These are phyloP conservation scores for Trichoderma hamatum DNA, from an alignment of 2,329 filamentous ascomycete species.

Conservation along the genomic window DNA sequence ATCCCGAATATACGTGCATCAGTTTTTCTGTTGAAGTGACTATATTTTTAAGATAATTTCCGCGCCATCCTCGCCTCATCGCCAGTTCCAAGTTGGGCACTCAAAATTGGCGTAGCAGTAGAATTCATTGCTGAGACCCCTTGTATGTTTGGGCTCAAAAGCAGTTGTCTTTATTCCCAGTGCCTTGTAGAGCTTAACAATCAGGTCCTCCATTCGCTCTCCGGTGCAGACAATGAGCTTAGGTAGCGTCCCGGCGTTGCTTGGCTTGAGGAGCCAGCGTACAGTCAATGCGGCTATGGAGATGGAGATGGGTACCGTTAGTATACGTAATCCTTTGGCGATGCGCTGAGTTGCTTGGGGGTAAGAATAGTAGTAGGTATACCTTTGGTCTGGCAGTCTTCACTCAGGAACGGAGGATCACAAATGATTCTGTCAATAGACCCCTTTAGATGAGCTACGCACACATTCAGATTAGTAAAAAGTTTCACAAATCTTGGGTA, in stretches of 20 bases:
- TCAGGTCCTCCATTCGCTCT: constrained; percentile 70
- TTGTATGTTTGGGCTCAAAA: constrained; percentile 70
- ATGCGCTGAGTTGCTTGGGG: background rate
- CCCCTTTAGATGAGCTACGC: constrained; percentile 55
- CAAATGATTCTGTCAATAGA: constrained; percentile 70
- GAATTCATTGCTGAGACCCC: constrained; percentile 79
- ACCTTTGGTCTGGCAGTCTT: constrained; percentile 79
- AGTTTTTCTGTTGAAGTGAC: background rate
- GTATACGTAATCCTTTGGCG: background rate
- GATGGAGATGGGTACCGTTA: background rate
- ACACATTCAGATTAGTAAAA: background rate
- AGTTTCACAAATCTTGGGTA: too few relatives aligned
- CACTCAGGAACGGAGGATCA: constrained; percentile 78
- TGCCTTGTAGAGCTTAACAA: constrained; percentile 68
- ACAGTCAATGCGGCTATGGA: constrained; percentile 70
- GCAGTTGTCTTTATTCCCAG: constrained; percentile 66
- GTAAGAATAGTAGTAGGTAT: constrained; percentile 37
- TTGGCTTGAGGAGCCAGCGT: constrained; percentile 66
- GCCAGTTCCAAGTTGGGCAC: constrained; percentile 55
- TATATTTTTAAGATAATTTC: background rate
- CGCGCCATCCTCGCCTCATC: background rate
- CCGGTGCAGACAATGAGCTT: constrained; percentile 72
- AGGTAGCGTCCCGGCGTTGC: constrained; percentile 30
- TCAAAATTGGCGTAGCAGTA: constrained; percentile 80
- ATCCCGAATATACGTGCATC: background rate